A percentile compares a stretch with the other conserved stretches of the same genome.
phyloP scores from a whole-genome alignment of 2,329 filamentous ascomycete species.

The Colletotrichum siamense region DNA sequence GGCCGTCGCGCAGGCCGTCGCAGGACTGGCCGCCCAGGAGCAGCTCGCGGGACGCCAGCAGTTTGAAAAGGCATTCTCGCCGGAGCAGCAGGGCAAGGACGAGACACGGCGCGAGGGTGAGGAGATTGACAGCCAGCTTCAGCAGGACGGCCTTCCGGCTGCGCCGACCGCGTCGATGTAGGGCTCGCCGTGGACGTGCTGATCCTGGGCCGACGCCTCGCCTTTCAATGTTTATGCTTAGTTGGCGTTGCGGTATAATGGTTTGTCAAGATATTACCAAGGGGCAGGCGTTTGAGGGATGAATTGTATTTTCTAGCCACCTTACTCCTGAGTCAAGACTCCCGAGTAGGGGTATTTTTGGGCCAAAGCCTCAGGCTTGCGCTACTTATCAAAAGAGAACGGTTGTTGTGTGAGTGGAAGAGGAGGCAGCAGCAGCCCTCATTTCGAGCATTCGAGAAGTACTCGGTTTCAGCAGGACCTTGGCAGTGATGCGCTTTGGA shows the following conservation, averaged over 20 bases:
- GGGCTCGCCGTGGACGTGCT: neutral
- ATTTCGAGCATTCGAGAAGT: neutral
- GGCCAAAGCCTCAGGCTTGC: neutral
- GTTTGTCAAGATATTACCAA: conserved; percentile 22
- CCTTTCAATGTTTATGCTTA: conserved; percentile 7
- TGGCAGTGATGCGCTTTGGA: neutral
- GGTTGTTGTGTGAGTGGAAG: neutral
- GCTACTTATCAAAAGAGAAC: conserved; percentile 13
- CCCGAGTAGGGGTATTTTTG: neutral
- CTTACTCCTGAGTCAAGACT: neutral
- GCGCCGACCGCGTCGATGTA: conserved; percentile 36
- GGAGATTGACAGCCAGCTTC: conserved; percentile 61
- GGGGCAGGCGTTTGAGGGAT: conserved; percentile 18
- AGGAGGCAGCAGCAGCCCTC: neutral
- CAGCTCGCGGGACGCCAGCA: conserved; percentile 41
- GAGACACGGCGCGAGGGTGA: conserved; percentile 51
- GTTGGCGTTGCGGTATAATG: conserved; percentile 19
- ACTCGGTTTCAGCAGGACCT: neutral
- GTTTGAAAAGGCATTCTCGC: conserved; percentile 42
- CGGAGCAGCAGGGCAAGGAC: conserved; percentile 41
- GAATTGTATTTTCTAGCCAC: neutral
- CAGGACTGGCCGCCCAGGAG: conserved; percentile 47
- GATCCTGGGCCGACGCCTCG: neutral
- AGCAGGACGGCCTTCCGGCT: conserved; percentile 40
- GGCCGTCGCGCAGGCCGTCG: conserved; percentile 56